Evolutionary conservation across 176 grass and related monocot genomes (phyloP).

Genomic region (Cymbopogon citratus): DNA sequence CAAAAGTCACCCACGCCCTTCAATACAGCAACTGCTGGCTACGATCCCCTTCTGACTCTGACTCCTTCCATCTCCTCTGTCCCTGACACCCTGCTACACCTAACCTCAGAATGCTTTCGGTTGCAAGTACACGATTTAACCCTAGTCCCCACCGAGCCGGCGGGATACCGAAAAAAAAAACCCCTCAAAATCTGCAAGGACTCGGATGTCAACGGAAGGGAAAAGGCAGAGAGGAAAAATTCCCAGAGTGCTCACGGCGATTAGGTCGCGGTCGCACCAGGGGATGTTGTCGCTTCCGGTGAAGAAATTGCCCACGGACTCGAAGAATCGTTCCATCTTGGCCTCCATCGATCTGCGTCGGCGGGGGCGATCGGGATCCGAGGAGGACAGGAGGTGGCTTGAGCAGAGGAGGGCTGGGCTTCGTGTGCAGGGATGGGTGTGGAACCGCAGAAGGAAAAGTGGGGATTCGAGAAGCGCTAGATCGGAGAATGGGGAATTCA

Average conservation of each 20-base stretch:
- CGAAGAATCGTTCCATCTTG: constrained; percentile 71
- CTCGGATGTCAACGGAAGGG: neutral
- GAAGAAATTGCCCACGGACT: constrained; percentile 84
- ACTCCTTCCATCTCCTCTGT: neutral
- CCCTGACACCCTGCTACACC: neutral
- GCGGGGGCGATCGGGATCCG: neutral
- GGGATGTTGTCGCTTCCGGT: constrained; percentile 65
- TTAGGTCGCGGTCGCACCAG: constrained; percentile 88
- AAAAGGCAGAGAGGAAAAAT: no score
- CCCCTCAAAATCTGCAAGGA: neutral
- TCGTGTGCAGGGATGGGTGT: no score
- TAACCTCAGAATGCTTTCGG: neutral
- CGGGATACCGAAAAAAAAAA: neutral
- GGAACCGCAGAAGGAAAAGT: neutral
- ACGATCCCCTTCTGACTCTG: neutral
- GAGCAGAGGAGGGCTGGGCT: no score
- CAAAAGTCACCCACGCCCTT: neutral
- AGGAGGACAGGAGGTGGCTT: no score
- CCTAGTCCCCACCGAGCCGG: neutral
- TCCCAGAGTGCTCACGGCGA: constrained; percentile 35
- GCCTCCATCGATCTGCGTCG: constrained; percentile 47
- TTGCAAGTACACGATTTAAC: neutral
- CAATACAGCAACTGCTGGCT: neutral
- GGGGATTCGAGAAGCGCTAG: neutral
- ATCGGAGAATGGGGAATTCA: neutral